Evolutionary conservation across 345 rosid species (phyloP).

Genomic region (Eutrema heterophyllum): DNA sequence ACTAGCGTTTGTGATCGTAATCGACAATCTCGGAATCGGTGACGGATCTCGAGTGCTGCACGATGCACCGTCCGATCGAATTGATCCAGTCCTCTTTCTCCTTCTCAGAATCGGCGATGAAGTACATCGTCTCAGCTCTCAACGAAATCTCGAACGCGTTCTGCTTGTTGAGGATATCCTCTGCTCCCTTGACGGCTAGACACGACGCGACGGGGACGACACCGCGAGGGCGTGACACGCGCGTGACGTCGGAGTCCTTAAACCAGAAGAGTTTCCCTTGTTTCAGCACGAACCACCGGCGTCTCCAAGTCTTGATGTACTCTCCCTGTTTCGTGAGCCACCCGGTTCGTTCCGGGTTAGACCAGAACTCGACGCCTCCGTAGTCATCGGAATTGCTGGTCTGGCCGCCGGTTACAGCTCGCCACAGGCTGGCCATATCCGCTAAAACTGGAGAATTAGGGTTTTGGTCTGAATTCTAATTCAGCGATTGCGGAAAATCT

Average conservation of each 20-base stretch:
- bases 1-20: conserved; percentile 46
- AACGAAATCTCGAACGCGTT: conserved; percentile 62
- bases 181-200: conserved; percentile 70
- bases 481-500: background rate
- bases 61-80: conserved; percentile 69
- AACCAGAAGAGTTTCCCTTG: conserved; percentile 74
- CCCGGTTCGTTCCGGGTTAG: conserved; percentile 56
- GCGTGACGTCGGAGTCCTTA: conserved; percentile 56
- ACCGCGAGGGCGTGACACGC: conserved; percentile 59
- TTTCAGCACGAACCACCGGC: conserved; percentile 73
- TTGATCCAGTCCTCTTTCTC: conserved; percentile 85
- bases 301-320: conserved; percentile 72
- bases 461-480: background rate
- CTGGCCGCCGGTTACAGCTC: conserved; percentile 34
- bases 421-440: conserved; percentile 39
- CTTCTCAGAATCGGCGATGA: conserved; percentile 66
- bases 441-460: background rate
- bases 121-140: conserved; percentile 53
- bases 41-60: conserved; percentile 66
- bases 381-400: conserved; percentile 29
- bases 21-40: conserved; percentile 69
- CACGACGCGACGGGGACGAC: conserved; percentile 56
- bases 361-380: conserved; percentile 63
- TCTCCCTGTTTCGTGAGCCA: conserved; percentile 73
- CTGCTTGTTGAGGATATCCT: conserved; percentile 56